Evolutionary conservation across 371 early-diverging fungal species (phyloP).

Genomic region (Umbelopsis sp.): DNA sequence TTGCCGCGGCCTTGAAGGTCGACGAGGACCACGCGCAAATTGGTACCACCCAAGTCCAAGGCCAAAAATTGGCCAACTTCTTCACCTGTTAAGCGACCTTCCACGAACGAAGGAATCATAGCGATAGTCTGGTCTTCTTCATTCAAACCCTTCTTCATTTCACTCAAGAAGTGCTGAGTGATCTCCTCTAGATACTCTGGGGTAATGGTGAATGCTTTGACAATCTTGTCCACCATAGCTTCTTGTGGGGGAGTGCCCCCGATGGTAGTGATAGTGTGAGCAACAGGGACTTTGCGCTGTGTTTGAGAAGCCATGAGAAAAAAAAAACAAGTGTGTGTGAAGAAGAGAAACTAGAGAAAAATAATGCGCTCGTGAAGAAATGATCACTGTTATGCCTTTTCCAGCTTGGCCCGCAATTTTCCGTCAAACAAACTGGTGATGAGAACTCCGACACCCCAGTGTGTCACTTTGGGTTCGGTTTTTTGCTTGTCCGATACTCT

Average conservation of each 20-base stretch:
- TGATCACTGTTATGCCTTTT: slow-evolving; percentile 9
- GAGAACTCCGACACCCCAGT: slow-evolving; percentile 4
- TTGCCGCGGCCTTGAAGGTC: slow-evolving; percentile 78
- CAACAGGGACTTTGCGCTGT: slow-evolving; percentile 23
- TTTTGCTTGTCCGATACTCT: too few relatives aligned
- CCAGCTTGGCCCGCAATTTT: slow-evolving; percentile 17
- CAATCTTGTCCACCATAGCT: slow-evolving; percentile 47
- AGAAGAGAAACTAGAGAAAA: not conserved
- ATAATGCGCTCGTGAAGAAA: not conserved
- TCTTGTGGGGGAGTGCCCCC: slow-evolving; percentile 54
- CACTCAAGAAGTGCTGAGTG: slow-evolving; percentile 66
- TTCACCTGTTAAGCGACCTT: slow-evolving; percentile 55
- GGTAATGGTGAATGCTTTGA: slow-evolving; percentile 61
- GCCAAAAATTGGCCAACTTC: slow-evolving; percentile 89
- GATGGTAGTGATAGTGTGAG: slow-evolving; percentile 27
- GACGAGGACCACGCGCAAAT: slow-evolving; percentile 90
- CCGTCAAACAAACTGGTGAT: slow-evolving; percentile 3
- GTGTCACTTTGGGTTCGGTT: not conserved
- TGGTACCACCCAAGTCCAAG: slow-evolving; percentile 95
- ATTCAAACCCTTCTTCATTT: slow-evolving; percentile 77
- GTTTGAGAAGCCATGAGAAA: not conserved
- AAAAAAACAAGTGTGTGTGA: not conserved
- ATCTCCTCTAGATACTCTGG: slow-evolving; percentile 64
- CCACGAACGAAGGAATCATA: slow-evolving; percentile 83
- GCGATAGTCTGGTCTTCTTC: slow-evolving; percentile 65